Percentiles rank a stretch among this genome's conserved stretches.
These are phyloP conservation scores for Rhizophagus sp. DNA, from an alignment of 192 early-diverging fungal species.

Conservation along the genomic window DNA sequence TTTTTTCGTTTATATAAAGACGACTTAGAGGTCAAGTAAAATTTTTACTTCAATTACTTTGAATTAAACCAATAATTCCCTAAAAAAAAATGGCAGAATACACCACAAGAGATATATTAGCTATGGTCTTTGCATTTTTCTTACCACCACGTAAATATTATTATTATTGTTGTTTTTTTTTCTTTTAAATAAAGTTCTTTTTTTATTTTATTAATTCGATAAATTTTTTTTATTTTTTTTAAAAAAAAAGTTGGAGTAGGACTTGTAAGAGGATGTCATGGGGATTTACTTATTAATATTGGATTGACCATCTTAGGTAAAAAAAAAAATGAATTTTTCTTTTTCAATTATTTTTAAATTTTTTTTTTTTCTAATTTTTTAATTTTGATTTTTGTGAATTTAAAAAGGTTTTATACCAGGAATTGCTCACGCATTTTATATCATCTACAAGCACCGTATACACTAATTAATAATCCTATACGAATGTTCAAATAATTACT, in stretches of 20 bases:
- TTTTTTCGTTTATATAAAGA: too few relatives aligned
- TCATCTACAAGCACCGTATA: background rate
- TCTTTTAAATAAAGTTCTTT: too few relatives aligned
- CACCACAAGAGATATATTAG: background rate
- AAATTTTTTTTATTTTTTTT: background rate
- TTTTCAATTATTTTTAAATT: too few relatives aligned
- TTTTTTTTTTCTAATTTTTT: too few relatives aligned
- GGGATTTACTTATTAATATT: background rate
- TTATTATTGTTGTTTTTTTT: background rate
- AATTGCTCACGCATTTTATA: background rate
- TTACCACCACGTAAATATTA: background rate
- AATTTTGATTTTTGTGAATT: too few relatives aligned
- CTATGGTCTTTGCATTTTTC: background rate
- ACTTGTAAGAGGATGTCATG: background rate
- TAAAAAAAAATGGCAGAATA: background rate
- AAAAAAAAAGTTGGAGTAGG: background rate
- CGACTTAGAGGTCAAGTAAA: too few relatives aligned
- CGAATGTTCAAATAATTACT: too few relatives aligned
- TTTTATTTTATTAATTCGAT: too few relatives aligned
- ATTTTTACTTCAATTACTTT: background rate
- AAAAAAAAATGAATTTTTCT: background rate
- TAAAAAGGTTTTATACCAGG: background rate
- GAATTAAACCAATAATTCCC: background rate
- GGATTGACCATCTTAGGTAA: background rate
- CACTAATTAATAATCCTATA: too few relatives aligned